Base-by-base conservation (phyloP, 139 green algal species). In the Chlorella sp. region DNA sequence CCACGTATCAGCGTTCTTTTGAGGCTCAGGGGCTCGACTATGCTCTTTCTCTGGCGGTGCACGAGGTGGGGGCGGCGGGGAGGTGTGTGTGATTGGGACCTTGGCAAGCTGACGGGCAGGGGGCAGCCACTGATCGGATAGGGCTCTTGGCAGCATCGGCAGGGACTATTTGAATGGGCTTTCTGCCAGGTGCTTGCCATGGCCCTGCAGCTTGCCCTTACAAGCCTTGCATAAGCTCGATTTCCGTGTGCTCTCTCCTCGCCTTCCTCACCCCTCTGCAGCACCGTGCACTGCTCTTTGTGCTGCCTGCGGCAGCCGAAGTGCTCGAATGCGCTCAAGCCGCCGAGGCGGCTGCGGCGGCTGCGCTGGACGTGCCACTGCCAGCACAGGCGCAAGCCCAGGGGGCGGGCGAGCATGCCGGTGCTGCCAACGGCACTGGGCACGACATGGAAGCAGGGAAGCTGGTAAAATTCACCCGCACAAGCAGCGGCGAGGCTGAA, bases 11-110 rank as follows among this genome's bases (percentile, higher is more conserved):
- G 32, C 95, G 98, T 91, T 28, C 80, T 30, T 96, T 96, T 81
- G 94, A 93, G 32, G 86, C 80, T 60, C 28, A 39, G 11, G 71
- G 48, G 32, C 96, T 98, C 19, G 85, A 96, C 86, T 97, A 97
- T 88, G 91, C 96, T 53, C 48, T 85, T 3, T 71, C 80, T 16
- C 53, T 85, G 48, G 48, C 30, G 3, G 30, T 85, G 26, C 15
- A 11, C 2, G 48, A 85, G 80, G 80, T 85, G 80, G 14, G 78
- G 36, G 11, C 64, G 24, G 64, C 64, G 64, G 64, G n/a, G 22
- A 73, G 64, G 64, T 73, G 64, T 73, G 64, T 30, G 21, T n/a
- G 64, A 16, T 16, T 73, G 64, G 24, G 24, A 16, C 64, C 64
- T 73, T 73, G 64, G 21, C 64, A 57, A 57, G 48, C 48, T 57